phyloP scores from a whole-genome alignment of 148 eudicot genomes.

The Mesembryanthemum crystallinum region DNA sequence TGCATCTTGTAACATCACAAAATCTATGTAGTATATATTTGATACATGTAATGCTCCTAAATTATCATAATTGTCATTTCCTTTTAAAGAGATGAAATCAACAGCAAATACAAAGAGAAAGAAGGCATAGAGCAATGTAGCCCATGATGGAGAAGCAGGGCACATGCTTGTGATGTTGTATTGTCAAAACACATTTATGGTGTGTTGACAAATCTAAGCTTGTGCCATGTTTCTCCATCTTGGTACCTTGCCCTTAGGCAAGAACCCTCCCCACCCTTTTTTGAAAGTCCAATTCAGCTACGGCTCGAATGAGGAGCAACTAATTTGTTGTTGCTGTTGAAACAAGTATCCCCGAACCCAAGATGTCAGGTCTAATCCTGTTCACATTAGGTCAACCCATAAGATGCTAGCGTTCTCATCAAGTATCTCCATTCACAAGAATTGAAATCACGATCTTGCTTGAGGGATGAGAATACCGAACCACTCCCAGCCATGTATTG shows the following conservation, averaged over 20 bases:
- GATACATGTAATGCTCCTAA: neutral
- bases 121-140: conserved; percentile 20
- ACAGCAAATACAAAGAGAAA: neutral
- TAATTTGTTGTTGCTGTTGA: no score
- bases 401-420: no score
- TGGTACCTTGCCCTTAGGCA: conserved; percentile 27
- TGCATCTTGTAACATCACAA: neutral
- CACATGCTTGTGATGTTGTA: conserved; percentile 39
- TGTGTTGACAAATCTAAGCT: conserved; percentile 28
- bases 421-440: no score
- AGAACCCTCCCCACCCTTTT: neutral
- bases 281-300: neutral
- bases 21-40: conserved; percentile 1
- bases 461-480: no score
- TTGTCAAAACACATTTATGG: neutral
- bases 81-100: neutral
- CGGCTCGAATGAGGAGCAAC: no score
- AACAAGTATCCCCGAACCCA: no score
- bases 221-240: conserved; percentile 50
- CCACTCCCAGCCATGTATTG: no score
- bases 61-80: neutral
- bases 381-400: no score
- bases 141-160: conserved; percentile 60
- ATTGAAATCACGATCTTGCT: no score
- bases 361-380: no score